phyloP scores from a whole-genome alignment of 176 grass and related monocot species.

The Triticum urartu region DNA sequence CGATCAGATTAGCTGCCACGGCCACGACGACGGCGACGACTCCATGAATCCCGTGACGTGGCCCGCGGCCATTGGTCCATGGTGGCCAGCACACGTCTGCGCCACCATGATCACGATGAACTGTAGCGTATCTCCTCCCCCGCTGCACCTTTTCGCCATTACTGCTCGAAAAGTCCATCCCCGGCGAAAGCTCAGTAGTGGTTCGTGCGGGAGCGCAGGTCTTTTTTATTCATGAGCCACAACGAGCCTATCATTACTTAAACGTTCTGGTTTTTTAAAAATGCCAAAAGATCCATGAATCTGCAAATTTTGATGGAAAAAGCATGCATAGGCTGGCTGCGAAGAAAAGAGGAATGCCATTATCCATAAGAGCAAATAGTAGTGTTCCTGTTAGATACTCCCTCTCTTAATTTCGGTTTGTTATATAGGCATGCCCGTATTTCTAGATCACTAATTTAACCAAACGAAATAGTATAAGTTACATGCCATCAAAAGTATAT shows the following conservation, averaged over 20 bases:
- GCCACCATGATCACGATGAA: neutral
- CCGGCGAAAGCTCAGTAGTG: neutral
- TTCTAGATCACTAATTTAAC: too few species aligned
- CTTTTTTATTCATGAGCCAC: neutral
- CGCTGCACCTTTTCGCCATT: neutral
- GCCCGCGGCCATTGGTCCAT: neutral
- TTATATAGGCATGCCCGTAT: too few species aligned
- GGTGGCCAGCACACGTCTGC: neutral
- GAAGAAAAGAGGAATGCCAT: neutral
- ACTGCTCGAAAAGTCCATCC: neutral
- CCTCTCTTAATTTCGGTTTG: too few species aligned
- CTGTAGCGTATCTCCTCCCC: neutral
- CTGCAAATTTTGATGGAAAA: neutral
- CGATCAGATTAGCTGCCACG: neutral
- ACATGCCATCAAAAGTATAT: neutral
- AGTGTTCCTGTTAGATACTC: too few species aligned
- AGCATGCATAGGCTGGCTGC: too few species aligned
- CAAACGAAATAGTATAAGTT: too few species aligned
- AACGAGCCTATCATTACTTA: too few species aligned
- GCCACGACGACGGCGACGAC: neutral
- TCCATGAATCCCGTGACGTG: neutral
- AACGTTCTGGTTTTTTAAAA: too few species aligned
- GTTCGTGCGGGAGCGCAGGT: neutral
- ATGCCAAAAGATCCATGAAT: neutral
- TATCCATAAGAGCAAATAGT: neutral